Percentiles rank a stretch among this genome's conserved stretches.
Conservation (phyloP, 2,329 filamentous ascomycete genomes). For the Microdochium nivale region DNA sequence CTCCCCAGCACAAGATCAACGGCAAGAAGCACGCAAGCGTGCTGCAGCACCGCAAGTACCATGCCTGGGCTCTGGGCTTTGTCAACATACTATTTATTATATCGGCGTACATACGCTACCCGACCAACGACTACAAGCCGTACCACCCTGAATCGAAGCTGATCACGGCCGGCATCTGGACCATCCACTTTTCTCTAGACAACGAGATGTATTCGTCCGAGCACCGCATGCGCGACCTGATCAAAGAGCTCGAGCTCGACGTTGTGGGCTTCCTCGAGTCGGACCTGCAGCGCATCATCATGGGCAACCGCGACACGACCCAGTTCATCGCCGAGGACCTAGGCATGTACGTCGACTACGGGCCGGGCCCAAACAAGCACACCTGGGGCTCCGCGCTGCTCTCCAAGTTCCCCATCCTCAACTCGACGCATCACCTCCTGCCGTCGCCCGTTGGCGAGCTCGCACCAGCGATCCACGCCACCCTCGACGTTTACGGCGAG, state of each 20-base stretch:
- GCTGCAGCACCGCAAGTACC: conserved; percentile 42
- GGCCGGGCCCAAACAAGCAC: conserved; percentile 96
- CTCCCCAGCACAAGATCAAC: conserved; percentile 8
- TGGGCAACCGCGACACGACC: conserved; percentile 95
- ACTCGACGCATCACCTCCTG: conserved; percentile 91
- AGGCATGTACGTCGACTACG: conserved; percentile 98
- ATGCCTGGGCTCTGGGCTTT: conserved; percentile 51
- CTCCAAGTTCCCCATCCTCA: conserved; percentile 95
- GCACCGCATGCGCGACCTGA: conserved; percentile 81
- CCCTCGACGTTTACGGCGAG: conserved; percentile 84
- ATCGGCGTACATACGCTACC: conserved; percentile 83
- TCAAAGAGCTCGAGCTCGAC: conserved; percentile 93
- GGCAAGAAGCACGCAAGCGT: conserved; percentile 7
- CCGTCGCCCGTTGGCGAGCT: conserved; percentile 91
- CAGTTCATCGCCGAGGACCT: conserved; percentile 93
- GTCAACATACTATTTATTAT: conserved; percentile 75
- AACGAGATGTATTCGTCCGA: conserved; percentile 99
- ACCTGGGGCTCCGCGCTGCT: conserved; percentile 92
- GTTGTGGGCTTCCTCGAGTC: conserved; percentile 91
- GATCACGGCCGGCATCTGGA: conserved; percentile 95
- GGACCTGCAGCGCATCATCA: conserved; percentile 95
- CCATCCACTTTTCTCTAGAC: conserved; percentile 93
- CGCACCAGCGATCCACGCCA: conserved; percentile 94
- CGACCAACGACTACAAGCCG: conserved; percentile 81
- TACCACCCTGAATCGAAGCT: conserved; percentile 84